Conservation (phyloP, 2,329 filamentous ascomycete species). For the Xylariaceae sp. region DNA sequence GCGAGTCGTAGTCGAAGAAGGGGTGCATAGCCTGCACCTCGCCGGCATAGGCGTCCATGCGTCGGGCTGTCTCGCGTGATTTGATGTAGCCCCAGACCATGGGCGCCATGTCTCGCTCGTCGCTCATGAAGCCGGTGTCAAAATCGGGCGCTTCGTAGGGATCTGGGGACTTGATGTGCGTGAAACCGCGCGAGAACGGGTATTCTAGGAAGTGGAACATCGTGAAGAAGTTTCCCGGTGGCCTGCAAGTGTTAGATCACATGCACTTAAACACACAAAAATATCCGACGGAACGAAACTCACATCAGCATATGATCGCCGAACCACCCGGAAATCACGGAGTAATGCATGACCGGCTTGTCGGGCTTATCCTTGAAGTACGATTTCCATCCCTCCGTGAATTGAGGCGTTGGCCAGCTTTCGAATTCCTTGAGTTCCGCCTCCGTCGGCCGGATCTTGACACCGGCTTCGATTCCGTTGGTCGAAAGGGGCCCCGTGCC, state of each 20-base stretch:
- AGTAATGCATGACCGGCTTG: slow-evolving; percentile 85
- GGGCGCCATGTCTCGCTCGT: slow-evolving; percentile 76
- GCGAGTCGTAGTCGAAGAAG: slow-evolving; percentile 65
- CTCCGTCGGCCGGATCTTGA: no score
- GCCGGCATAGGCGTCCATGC: slow-evolving; percentile 72
- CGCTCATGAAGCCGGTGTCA: slow-evolving; percentile 79
- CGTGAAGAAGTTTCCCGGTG: slow-evolving; percentile 73
- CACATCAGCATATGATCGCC: slow-evolving; percentile 57
- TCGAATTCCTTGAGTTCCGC: slow-evolving; percentile 62
- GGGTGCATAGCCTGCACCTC: slow-evolving; percentile 67
- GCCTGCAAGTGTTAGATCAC: slow-evolving; percentile 41
- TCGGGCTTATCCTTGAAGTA: slow-evolving; percentile 83
- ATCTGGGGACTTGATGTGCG: slow-evolving; percentile 64
- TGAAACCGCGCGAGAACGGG: slow-evolving; percentile 67
- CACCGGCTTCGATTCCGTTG: slow-evolving; percentile 71
- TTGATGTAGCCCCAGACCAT: slow-evolving; percentile 85
- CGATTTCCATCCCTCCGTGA: slow-evolving; percentile 68
- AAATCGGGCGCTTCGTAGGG: slow-evolving; percentile 73
- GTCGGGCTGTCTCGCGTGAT: slow-evolving; percentile 70
- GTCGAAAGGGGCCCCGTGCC: slow-evolving; percentile 73
- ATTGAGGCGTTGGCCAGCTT: slow-evolving; percentile 68
- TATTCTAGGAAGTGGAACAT: slow-evolving; percentile 82
- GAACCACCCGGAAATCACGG: slow-evolving; percentile 64
- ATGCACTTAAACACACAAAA: no score
- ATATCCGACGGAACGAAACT: slow-evolving; percentile 19